Conservation (phyloP, 306 rosid genomes). For the Castanea crenata region DNA sequence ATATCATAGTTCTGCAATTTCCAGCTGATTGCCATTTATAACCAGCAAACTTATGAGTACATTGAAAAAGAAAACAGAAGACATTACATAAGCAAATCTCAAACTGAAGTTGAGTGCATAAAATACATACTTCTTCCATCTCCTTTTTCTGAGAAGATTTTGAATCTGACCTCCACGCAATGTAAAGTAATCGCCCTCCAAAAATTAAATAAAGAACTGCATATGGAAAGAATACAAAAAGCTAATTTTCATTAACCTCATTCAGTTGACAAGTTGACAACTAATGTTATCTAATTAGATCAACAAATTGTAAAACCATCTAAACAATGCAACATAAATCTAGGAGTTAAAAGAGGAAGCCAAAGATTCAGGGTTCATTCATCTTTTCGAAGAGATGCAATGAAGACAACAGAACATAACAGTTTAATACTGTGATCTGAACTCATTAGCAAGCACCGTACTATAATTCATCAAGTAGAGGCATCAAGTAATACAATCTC, state of each 20-base stretch:
- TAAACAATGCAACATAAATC: background rate
- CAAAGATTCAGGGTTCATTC: background rate
- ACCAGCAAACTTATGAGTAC: background rate
- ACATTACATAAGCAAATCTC: background rate
- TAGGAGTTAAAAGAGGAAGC: background rate
- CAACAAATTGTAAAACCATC: background rate
- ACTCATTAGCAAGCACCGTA: background rate
- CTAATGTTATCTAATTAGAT: background rate
- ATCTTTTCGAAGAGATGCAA: background rate
- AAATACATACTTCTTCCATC: slow-evolving; percentile 82
- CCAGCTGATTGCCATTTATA: background rate
- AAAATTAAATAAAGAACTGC: slow-evolving; percentile 95
- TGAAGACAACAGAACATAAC: background rate
- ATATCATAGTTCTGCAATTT: background rate
- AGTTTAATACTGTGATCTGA: background rate
- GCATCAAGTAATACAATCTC: background rate
- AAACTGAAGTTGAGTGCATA: background rate
- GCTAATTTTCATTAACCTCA: slow-evolving; percentile 17
- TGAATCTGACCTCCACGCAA: slow-evolving; percentile 97
- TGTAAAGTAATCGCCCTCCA: slow-evolving; percentile 86
- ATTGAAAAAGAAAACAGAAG: background rate
- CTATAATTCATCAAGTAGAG: background rate
- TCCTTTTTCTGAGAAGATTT: slow-evolving; percentile 95
- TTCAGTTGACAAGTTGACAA: background rate
- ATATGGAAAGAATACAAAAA: slow-evolving; percentile 12